phyloP scores from a whole-genome alignment of 2,329 filamentous ascomycete species.

The Coccinonectria pachysandricola region DNA sequence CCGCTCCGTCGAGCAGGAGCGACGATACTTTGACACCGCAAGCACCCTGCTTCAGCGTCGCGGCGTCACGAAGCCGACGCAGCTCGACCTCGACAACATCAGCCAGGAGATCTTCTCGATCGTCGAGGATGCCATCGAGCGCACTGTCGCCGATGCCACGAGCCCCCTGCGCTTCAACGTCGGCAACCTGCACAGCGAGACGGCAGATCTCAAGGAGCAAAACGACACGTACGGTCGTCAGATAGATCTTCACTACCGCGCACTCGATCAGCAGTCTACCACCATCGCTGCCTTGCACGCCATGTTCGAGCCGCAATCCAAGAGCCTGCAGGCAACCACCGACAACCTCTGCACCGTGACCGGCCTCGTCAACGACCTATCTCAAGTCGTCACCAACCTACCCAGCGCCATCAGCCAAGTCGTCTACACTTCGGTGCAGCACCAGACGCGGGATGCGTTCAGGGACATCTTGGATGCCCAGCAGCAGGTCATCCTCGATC shows the following conservation, averaged over 20 bases:
- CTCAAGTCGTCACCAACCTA: conserved; percentile 15
- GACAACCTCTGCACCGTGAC: conserved; percentile 14
- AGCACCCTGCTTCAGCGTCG: conserved; percentile 2
- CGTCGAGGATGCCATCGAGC: conserved; percentile 22
- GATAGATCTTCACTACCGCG: conserved; percentile 15
- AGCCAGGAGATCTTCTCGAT: conserved; percentile 19
- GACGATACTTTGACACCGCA: conserved; percentile 8
- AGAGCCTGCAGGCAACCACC: conserved; percentile 9
- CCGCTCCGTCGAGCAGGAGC: conserved; percentile 15
- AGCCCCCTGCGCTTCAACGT: conserved; percentile 20
- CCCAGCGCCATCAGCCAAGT: conserved; percentile 16
- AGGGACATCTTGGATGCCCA: conserved; percentile 12
- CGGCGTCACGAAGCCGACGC: not conserved
- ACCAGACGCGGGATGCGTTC: conserved; percentile 12
- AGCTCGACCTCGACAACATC: conserved; percentile 4
- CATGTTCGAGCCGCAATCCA: conserved; percentile 11
- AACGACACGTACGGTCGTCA: conserved; percentile 17
- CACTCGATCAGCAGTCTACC: conserved; percentile 9
- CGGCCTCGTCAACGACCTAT: conserved; percentile 15
- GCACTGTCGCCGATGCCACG: conserved; percentile 23
- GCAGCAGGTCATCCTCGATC: conserved; percentile 10
- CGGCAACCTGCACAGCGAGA: conserved; percentile 7
- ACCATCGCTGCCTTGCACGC: conserved; percentile 10
- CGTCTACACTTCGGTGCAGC: conserved; percentile 14
- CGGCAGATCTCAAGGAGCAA: conserved; percentile 12